Evolutionary conservation across 2,329 filamentous ascomycete genomes (phyloP).

Genomic region (Aspergillus pseudotamarii): DNA sequence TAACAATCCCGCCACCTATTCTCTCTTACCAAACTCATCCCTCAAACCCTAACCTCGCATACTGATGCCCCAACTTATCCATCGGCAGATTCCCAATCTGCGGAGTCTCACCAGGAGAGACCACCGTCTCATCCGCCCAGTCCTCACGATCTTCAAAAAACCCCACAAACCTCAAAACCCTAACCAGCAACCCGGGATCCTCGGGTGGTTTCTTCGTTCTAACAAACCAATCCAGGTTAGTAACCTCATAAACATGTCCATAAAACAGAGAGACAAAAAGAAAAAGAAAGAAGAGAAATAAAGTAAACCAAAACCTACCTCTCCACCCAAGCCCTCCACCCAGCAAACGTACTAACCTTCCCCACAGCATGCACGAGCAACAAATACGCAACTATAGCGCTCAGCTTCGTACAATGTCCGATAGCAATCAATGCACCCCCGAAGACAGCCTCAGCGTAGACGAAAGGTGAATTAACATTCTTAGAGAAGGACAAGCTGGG

Average conservation of each 20-base stretch:
- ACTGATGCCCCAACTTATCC: background rate
- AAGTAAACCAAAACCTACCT: background rate
- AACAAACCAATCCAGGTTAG: background rate
- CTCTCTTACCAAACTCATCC: background rate
- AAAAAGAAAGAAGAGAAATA: background rate
- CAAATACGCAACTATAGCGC: background rate
- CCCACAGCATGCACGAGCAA: constrained; percentile 4
- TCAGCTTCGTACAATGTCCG: constrained; percentile 4
- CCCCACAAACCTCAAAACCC: background rate
- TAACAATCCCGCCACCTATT: background rate
- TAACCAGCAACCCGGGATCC: background rate
- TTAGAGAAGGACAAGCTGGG: constrained; percentile 2
- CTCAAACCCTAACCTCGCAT: background rate
- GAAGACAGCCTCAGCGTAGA: constrained; percentile 9
- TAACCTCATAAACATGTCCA: background rate
- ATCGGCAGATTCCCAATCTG: background rate
- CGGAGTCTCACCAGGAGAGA: background rate
- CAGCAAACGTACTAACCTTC: background rate
- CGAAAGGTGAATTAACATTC: constrained; percentile 10
- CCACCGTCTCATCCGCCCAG: background rate
- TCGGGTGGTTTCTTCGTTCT: background rate
- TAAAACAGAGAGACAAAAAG: no score
- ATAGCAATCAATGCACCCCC: constrained; percentile 6
- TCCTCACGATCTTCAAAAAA: background rate
- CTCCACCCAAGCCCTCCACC: background rate